These are phyloP conservation scores for Fragaria iinumae DNA, from an alignment of 306 rosid species.

Conservation along the genomic window DNA sequence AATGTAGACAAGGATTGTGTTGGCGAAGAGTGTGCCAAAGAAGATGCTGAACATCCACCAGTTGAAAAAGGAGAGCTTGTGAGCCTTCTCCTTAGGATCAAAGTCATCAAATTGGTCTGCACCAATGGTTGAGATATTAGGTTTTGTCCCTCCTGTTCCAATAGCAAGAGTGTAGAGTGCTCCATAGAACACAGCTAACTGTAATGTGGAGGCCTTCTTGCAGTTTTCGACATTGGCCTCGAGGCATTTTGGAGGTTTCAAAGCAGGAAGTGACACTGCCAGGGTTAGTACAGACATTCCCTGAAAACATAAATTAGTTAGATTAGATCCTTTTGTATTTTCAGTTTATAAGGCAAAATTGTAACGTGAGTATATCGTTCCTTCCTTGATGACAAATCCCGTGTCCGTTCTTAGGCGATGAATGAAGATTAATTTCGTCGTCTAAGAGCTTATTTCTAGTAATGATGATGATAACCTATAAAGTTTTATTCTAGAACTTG, in stretches of 20 bases:
- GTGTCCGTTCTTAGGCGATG: too few relatives aligned
- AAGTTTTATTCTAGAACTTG: neutral
- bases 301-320: slow-evolving; percentile 31
- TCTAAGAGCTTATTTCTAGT: too few relatives aligned
- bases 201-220: slow-evolving; percentile 67
- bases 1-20: slow-evolving; percentile 69
- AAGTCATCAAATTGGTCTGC: slow-evolving; percentile 96
- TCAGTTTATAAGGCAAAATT: too few relatives aligned
- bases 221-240: slow-evolving; percentile 50
- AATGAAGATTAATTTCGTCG: too few relatives aligned
- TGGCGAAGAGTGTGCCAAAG: slow-evolving; percentile 79
- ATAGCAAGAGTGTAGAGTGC: slow-evolving; percentile 85
- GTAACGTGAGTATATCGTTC: too few relatives aligned
- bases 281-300: slow-evolving; percentile 71
- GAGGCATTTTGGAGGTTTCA: slow-evolving; percentile 59
- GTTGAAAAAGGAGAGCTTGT: slow-evolving; percentile 83
- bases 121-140: slow-evolving; percentile 91
- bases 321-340: neutral
- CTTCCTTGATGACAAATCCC: too few relatives aligned
- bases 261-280: slow-evolving; percentile 57
- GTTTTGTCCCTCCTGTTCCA: slow-evolving; percentile 91
- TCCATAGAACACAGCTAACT: slow-evolving; percentile 65
- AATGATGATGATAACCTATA: too few relatives aligned
- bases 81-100: slow-evolving; percentile 62
- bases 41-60: slow-evolving; percentile 99